Evolutionary conservation across 345 rosid genomes (phyloP), one percentile per base, ranked within the genome.

Genomic region (Draba incana): DNA sequence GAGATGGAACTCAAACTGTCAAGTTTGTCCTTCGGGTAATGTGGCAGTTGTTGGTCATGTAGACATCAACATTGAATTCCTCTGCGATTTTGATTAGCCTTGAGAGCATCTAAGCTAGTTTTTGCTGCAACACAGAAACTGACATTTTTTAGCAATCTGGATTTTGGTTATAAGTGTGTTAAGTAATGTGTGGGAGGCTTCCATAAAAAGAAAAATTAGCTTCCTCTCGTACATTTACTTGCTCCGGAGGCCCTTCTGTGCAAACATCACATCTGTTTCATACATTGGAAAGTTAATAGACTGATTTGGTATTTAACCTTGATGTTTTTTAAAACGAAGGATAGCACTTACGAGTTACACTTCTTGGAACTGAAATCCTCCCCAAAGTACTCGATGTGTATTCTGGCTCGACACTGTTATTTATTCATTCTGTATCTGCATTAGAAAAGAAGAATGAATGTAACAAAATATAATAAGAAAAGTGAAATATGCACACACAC

Each of bases 341-440:
- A 39, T 6, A 42, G 30, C 27, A 75, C 90, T 31, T 84, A 92
- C 98, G 71, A 24, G 66, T 75, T 85, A 81, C 98, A 92, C 73
- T 85, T 88, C 59, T 77, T 70, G 56, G 63, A 28, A 50, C 74
- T 62, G 50, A 92, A 86, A 69, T 86, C 84, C 75, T 92, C 91
- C 50, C 97, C 98, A 76, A 89, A 92, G 58, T 92, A 86, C 78
- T 85, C 87, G 33, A 89, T 95, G 0, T 88, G 86, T 65, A 12
- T 81, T 82, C 81, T 92, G 1, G 92, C 90, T 59, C 98, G 89
- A 75, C 98, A 92, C 48, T 54, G 61, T 28, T 89, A 85, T 48
- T 91, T 89, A 52, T 85, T 88, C 98, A 89, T 92, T 66, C 91
- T 92, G 70, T 92, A 92, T 76, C 98, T 92, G 86, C 79, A 58